These are phyloP conservation scores for Schizochytrium sp. DNA, from an alignment of 108 stramenopile genomes.

Conservation along the genomic window DNA sequence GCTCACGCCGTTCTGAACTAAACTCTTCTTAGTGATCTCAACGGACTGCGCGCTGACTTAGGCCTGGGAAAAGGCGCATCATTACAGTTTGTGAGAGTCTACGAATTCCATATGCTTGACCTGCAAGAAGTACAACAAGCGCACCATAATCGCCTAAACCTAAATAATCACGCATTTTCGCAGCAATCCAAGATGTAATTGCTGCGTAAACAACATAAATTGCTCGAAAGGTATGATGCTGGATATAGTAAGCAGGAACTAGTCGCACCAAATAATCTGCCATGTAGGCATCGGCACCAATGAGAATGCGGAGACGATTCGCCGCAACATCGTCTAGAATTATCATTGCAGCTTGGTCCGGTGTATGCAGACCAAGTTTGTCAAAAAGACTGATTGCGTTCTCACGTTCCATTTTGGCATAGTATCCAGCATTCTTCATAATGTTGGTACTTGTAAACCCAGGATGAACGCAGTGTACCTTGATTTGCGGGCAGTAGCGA, in stretches of 20 bases:
- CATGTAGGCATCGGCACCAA: not conserved
- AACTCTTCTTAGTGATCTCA: no score
- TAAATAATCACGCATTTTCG: no score
- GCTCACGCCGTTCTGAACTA: no score
- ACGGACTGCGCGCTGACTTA: no score
- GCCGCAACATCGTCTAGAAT: not conserved
- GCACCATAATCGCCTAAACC: no score
- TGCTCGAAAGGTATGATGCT: not conserved
- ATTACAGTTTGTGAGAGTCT: no score
- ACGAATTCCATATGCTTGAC: no score
- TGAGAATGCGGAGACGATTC: not conserved
- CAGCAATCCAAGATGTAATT: no score
- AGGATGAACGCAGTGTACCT: slow-evolving; percentile 7
- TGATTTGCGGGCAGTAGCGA: not conserved
- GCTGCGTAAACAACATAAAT: no score
- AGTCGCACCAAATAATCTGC: not conserved
- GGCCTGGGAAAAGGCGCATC: no score
- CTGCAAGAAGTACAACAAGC: no score
- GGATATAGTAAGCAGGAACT: not conserved
- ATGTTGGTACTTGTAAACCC: not conserved
- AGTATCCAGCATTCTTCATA: not conserved
- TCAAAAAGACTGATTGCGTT: not conserved
- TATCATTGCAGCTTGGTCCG: not conserved
- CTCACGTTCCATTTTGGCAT: not conserved
- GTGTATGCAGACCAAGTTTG: not conserved